Evolutionary conservation across 2,329 filamentous ascomycete species (phyloP).

Genomic region (Claviceps arundinis): DNA sequence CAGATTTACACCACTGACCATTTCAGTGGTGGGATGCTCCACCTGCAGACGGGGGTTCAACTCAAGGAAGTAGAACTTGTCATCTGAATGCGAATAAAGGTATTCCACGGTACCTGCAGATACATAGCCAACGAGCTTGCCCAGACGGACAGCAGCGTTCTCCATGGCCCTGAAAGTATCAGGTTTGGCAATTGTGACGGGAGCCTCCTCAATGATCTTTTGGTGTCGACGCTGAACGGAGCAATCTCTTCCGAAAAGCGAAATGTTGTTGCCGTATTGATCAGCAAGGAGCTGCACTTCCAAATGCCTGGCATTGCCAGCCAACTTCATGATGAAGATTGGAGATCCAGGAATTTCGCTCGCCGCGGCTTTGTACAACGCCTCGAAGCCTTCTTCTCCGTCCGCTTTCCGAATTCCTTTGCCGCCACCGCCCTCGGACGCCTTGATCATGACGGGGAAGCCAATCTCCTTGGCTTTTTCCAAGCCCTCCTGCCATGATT

Average conservation of each 20-base stretch:
- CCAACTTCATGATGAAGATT: constrained; percentile 99
- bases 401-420: constrained; percentile 98
- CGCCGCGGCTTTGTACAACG: constrained; percentile 86
- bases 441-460: constrained; percentile 99
- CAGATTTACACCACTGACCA: constrained; percentile 96
- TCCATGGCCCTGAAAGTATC: constrained; percentile 94
- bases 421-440: constrained; percentile 97
- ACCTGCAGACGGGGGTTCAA: constrained; percentile 98
- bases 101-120: constrained; percentile 98
- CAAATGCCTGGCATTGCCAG: constrained; percentile 88
- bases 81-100: constrained; percentile 91
- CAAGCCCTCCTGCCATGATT: constrained; percentile 80
- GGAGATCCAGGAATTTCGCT: constrained; percentile 97
- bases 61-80: constrained; percentile 99
- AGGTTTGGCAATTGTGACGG: constrained; percentile 86
- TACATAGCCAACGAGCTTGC: constrained; percentile 91
- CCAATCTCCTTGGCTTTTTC: constrained; percentile 78
- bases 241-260: constrained; percentile 94
- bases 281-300: constrained; percentile 96
- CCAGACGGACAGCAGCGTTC: constrained; percentile 85
- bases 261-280: constrained; percentile 99
- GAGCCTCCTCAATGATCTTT: constrained; percentile 98
- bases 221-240: constrained; percentile 97
- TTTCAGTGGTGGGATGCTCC: constrained; percentile 97
- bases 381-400: constrained; percentile 69